phyloP scores from a whole-genome alignment of 306 rosid species.

The Pyrus pyrifolia region DNA sequence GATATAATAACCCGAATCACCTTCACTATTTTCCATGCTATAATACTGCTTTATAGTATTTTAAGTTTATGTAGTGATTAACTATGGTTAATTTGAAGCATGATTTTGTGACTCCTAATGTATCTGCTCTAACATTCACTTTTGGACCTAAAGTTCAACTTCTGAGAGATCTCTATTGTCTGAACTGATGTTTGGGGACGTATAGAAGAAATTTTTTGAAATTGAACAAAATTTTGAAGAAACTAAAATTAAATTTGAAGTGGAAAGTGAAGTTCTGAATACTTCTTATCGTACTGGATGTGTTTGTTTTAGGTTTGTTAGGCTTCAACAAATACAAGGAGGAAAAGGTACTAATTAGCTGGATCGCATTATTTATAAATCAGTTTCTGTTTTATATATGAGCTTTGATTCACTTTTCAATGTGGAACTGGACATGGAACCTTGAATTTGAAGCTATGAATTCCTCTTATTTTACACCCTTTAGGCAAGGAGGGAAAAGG shows the following conservation, averaged over 20 bases:
- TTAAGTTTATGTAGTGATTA: not conserved
- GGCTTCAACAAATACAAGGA: constrained; percentile 30
- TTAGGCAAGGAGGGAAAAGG: too few species aligned
- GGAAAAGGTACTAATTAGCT: constrained; percentile 60
- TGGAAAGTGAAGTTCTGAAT: not conserved
- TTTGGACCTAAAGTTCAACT: not conserved
- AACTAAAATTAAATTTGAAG: not conserved
- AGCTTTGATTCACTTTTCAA: not conserved
- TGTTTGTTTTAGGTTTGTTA: not conserved
- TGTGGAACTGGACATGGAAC: not conserved
- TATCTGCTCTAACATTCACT: not conserved
- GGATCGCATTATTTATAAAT: not conserved
- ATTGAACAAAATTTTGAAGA: not conserved
- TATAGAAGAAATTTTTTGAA: not conserved
- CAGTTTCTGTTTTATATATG: not conserved
- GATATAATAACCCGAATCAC: not conserved
- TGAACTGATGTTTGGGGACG: not conserved
- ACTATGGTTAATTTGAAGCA: not conserved
- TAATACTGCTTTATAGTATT: not conserved
- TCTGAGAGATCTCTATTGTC: not conserved
- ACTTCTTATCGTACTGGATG: not conserved
- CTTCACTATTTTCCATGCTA: not conserved
- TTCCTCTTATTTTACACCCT: too few species aligned
- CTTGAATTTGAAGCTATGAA: too few species aligned
- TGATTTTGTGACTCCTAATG: not conserved